These are phyloP conservation scores for Amorphotheca resinae DNA, from an alignment of 495 filamentous ascomycete species.

Conservation along the genomic window DNA sequence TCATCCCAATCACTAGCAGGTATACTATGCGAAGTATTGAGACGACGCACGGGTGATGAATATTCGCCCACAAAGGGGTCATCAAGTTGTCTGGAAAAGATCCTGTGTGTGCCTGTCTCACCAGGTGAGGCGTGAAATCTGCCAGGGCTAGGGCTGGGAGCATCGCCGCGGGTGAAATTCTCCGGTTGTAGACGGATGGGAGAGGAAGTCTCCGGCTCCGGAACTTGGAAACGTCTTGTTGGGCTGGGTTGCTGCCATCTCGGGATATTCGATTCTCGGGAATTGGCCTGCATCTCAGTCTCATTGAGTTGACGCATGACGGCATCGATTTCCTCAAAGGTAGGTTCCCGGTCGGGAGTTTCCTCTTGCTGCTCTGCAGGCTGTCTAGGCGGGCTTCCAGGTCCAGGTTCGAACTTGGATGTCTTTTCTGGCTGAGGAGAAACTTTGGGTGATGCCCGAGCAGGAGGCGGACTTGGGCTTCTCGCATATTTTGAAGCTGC, in stretches of 20 bases:
- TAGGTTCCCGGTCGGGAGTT: conserved; percentile 21
- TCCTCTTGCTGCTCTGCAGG: conserved; percentile 11
- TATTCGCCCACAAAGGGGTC: conserved; percentile 21
- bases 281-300: conserved; percentile 32
- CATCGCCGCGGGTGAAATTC: conserved; percentile 49
- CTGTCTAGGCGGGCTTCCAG: conserved; percentile 20
- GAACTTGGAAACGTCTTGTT: conserved; percentile 24
- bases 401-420: conserved; percentile 21
- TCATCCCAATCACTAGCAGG: conserved; percentile 87
- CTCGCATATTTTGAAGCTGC: conserved; percentile 30
- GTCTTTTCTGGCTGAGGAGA: conserved; percentile 11
- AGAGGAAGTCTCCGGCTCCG: conserved; percentile 31
- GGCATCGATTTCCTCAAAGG: conserved; percentile 72
- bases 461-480: conserved; percentile 26
- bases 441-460: conserved; percentile 12
- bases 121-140: conserved; percentile 33
- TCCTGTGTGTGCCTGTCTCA: conserved; percentile 20
- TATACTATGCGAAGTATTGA: conserved; percentile 50
- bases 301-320: conserved; percentile 74
- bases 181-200: conserved; percentile 43
- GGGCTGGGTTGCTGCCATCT: conserved; percentile 28
- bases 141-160: conserved; percentile 62
- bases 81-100: conserved; percentile 25
- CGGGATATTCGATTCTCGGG: conserved; percentile 1
- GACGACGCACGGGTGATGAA: conserved; percentile 48